Conservation (phyloP, 164 flowering plant genomes). For the Kingdonia uniflora region DNA sequence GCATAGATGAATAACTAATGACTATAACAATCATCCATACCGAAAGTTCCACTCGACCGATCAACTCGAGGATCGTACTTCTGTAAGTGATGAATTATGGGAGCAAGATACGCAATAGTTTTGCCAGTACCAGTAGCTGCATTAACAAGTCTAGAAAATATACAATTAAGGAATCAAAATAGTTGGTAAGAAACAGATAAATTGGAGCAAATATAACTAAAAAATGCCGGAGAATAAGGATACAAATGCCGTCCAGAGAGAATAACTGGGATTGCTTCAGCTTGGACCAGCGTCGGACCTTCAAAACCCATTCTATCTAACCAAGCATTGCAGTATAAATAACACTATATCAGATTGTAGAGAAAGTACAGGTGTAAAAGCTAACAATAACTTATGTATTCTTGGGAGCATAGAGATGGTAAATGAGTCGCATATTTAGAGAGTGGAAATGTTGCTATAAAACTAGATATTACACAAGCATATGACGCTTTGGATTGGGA, state of each 20-base stretch:
- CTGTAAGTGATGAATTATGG: constrained; percentile 69
- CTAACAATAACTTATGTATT: background rate
- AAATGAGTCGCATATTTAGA: background rate
- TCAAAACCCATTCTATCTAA: constrained; percentile 75
- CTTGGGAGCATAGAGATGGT: background rate
- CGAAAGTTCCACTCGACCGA: constrained; percentile 75
- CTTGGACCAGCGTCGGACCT: constrained; percentile 74
- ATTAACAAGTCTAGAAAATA: constrained; percentile 59
- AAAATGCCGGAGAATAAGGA: constrained; percentile 10
- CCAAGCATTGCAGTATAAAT: background rate
- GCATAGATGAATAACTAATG: background rate
- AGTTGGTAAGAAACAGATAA: background rate
- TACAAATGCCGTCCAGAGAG: constrained; percentile 85
- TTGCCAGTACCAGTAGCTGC: constrained; percentile 95
- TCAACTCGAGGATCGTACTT: constrained; percentile 34
- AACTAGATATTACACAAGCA: too few relatives aligned
- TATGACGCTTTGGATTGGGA: too few relatives aligned
- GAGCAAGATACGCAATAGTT: constrained; percentile 81
- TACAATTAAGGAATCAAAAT: background rate
- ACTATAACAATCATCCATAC: constrained; percentile 26
- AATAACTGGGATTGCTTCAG: constrained; percentile 77
- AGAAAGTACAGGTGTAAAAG: too few relatives aligned
- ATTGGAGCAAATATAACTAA: constrained; percentile 1
- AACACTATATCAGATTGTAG: background rate
- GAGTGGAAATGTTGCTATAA: too few relatives aligned